These are phyloP conservation scores for Tuber indicum DNA, from an alignment of 495 filamentous ascomycete genomes.

Conservation along the genomic window DNA sequence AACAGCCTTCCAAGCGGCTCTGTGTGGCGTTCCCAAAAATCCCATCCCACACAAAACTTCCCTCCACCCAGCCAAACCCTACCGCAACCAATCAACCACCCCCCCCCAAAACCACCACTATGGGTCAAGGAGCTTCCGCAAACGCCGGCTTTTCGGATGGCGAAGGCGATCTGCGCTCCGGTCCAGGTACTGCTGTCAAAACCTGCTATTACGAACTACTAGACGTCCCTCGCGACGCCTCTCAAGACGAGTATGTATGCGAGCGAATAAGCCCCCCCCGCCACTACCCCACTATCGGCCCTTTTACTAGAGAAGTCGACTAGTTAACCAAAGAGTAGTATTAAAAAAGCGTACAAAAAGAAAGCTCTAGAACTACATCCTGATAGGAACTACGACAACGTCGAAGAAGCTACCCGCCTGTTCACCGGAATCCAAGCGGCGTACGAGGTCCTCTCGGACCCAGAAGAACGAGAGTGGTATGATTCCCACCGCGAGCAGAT, in stretches of 20 bases:
- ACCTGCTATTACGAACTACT: conserved; percentile 91
- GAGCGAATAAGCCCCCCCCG: background rate
- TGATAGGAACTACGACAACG: conserved; percentile 85
- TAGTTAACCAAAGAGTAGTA: conserved; percentile 48
- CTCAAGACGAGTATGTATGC: conserved; percentile 67
- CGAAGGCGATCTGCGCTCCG: conserved; percentile 10
- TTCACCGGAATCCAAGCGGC: conserved; percentile 91
- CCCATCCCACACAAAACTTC: background rate
- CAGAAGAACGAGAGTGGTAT: conserved; percentile 95
- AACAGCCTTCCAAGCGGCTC: background rate
- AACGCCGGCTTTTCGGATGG: conserved; percentile 9
- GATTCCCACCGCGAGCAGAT: conserved; percentile 87
- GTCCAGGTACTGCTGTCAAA: conserved; percentile 48
- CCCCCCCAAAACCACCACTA: conserved; percentile 19
- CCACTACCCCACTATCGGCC: conserved; percentile 8
- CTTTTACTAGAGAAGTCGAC: background rate
- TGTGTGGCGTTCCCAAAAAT: background rate
- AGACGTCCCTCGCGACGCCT: conserved; percentile 60
- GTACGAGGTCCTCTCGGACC: conserved; percentile 90
- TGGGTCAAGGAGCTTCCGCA: conserved; percentile 31
- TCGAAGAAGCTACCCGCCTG: conserved; percentile 68
- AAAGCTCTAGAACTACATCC: conserved; percentile 93
- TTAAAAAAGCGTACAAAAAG: conserved; percentile 84
- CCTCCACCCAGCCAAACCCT: background rate
- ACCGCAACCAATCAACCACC: background rate